Conservation (phyloP, 1,284 basidiomycete species). For the Phenoliferia sp. region DNA sequence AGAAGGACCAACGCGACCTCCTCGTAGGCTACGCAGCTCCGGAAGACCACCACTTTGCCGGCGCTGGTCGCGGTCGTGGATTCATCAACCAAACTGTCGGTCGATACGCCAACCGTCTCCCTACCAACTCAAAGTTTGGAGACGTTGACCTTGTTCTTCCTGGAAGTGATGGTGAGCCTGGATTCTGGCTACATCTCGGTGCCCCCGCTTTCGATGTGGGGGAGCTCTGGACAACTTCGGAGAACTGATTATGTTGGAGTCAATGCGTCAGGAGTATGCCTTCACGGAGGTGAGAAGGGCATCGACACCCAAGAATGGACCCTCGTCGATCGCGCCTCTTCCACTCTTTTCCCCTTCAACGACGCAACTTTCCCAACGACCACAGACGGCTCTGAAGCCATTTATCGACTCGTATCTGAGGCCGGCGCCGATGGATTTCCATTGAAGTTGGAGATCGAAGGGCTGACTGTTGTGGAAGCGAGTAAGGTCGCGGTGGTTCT, state of each 20-base stretch:
- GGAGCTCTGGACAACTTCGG: not conserved
- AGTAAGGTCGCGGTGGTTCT: slow-evolving; percentile 18
- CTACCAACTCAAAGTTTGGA: slow-evolving; percentile 2
- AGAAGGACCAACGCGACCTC: slow-evolving; percentile 7
- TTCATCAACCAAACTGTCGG: slow-evolving; percentile 23
- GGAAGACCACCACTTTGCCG: slow-evolving; percentile 4
- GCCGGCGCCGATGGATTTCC: slow-evolving; percentile 29
- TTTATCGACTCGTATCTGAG: slow-evolving; percentile 19
- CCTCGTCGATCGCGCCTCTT: slow-evolving; percentile 6
- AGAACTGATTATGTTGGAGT: not conserved
- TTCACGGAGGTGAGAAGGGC: slow-evolving; percentile 26
- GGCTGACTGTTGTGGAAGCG: slow-evolving; percentile 5
- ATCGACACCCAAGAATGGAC: slow-evolving; percentile 29
- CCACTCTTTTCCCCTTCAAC: slow-evolving; percentile 16
- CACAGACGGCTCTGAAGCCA: not conserved
- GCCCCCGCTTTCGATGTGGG: not conserved
- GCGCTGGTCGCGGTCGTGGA: not conserved
- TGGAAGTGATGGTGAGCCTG: not conserved
- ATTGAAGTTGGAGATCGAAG: slow-evolving; percentile 21
- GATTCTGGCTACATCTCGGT: not conserved
- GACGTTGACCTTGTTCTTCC: not conserved
- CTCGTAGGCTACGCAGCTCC: slow-evolving; percentile 17
- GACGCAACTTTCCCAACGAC: slow-evolving; percentile 17
- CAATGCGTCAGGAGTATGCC: slow-evolving; percentile 19
- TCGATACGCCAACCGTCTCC: slow-evolving; percentile 29